Evolutionary conservation across 2,329 filamentous ascomycete species (phyloP).

Genomic region (Colletotrichum tofieldiae): DNA sequence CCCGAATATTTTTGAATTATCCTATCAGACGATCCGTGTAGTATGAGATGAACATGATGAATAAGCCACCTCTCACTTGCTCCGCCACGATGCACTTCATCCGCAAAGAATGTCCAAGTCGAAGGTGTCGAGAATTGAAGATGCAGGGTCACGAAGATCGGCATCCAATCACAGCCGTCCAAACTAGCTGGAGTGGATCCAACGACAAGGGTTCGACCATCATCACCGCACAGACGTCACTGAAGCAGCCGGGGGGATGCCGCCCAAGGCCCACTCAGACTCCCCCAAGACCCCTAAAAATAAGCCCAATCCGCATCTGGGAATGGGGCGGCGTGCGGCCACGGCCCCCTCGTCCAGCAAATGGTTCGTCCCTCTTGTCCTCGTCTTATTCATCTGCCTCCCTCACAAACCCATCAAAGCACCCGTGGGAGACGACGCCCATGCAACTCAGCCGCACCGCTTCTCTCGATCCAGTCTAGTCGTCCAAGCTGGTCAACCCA

Average conservation of each 20-base stretch:
- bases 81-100: background rate
- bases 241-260: slow-evolving; percentile 35
- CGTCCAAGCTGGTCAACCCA: background rate
- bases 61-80: background rate
- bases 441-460: slow-evolving; percentile 39
- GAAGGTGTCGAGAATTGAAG: background rate
- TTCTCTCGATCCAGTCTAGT: slow-evolving; percentile 38
- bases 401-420: background rate
- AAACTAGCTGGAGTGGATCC: background rate
- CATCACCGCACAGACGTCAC: slow-evolving; percentile 24
- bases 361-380: background rate
- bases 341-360: background rate
- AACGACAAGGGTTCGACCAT: background rate
- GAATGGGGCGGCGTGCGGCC: slow-evolving; percentile 3
- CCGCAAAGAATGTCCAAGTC: background rate
- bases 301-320: slow-evolving; percentile 28
- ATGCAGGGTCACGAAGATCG: background rate
- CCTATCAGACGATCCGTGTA: background rate
- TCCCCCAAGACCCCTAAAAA: slow-evolving; percentile 39
- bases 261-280: slow-evolving; percentile 4
- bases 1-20: background rate
- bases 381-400: slow-evolving; percentile 1
- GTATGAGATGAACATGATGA: too few relatives aligned
- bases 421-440: background rate
- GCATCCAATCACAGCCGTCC: background rate